Evolutionary conservation across 2,329 filamentous ascomycete genomes (phyloP), one percentile per base, ranked within the genome.

Genomic region (Hypoxylon sp.): DNA sequence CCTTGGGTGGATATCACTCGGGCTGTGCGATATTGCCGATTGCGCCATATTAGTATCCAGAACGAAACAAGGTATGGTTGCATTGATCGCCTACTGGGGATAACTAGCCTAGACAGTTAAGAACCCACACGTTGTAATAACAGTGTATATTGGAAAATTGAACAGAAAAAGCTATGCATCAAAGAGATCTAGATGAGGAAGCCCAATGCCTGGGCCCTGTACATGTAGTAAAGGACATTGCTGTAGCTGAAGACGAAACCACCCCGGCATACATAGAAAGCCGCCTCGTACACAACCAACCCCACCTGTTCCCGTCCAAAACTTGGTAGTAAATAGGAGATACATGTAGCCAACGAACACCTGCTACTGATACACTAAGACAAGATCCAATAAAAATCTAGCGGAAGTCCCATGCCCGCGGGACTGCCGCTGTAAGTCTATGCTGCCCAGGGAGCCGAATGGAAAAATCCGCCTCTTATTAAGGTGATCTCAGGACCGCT

Each of bases 231-330:
- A 52, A 52, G 19, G 48, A 6, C 17, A 11, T 11, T 27, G 10
- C 3, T 48, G n/a, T 11, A 53, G 32, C 51, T 61, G 17, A 64
- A 68, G 52, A 62, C 48, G 47, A 54, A 60, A 42, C 50, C 24
- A 27, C 24, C 24, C 24, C 24, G 24, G 24, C 57, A 27, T 46
- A 2, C 57, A 27, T 46, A 2, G 1, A 46, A 29, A 53, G 46
- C 35, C 39, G n/a, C 19, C 17, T n/a, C 13, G 37, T 44, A 50
- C 17, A 48, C 37, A 52, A 55, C 7, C 10, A 31, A 19, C 46
- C 24, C 48, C 15, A 27, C 6, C 11, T 19, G 17, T 19, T 46
- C 31, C 48, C 8, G 4, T 32, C 47, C 19, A n/a, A 17, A 58
- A 29, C 10, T 35, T 5, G 24, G 51, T 29, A 31, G 24, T 11